A percentile compares a stretch with the other conserved stretches of the same genome.
Conservation (phyloP, 371 early-diverging fungal species). For the Rhizopus arrhizus region DNA sequence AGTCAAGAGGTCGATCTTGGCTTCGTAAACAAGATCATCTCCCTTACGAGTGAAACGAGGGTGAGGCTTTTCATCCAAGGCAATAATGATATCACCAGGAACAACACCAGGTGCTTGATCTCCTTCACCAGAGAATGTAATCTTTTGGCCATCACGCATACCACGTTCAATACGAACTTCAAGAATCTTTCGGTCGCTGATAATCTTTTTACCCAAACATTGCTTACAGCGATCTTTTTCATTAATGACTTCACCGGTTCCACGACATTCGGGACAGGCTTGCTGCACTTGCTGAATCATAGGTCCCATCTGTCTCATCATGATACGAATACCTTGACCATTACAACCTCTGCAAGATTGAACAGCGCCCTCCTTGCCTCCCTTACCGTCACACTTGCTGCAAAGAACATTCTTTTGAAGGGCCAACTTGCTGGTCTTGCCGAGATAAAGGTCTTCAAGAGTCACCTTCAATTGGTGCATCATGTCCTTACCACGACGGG, state of each 20-base stretch:
- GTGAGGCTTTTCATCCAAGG: conserved; percentile 88
- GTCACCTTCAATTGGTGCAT: conserved; percentile 77
- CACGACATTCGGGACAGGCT: conserved; percentile 86
- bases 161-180: conserved; percentile 88
- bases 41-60: conserved; percentile 80
- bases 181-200: conserved; percentile 77
- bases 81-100: conserved; percentile 86
- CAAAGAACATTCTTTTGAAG: conserved; percentile 86
- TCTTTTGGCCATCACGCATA: conserved; percentile 92
- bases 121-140: conserved; percentile 88
- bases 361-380: conserved; percentile 68
- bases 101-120: conserved; percentile 77
- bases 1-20: conserved; percentile 86
- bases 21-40: conserved; percentile 79
- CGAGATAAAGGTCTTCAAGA: conserved; percentile 93
- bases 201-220: conserved; percentile 86
- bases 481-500: conserved; percentile 76
- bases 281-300: conserved; percentile 97
- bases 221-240: conserved; percentile 85
- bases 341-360: conserved; percentile 73
- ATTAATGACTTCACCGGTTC: conserved; percentile 85
- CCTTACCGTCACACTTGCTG: conserved; percentile 80
- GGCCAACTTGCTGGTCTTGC: conserved; percentile 86
- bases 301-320: conserved; percentile 91
- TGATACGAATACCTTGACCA: conserved; percentile 83